Evolutionary conservation across 1,139 yeast species (phyloP).

Genomic region (Tardiomyces depauwii): DNA sequence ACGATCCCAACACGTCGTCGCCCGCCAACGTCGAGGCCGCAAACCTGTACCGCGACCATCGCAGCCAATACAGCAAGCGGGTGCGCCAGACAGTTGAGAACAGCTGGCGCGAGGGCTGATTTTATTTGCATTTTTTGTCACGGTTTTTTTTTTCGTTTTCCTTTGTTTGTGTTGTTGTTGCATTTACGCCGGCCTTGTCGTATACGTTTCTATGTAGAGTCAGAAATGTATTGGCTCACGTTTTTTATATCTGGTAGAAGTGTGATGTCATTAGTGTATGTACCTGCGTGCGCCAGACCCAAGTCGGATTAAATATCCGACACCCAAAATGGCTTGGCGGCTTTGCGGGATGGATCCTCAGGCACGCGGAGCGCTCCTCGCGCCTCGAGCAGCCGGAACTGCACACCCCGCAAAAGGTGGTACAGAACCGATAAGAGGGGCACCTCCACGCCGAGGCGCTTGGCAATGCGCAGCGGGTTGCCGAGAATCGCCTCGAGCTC

Average conservation of each 20-base stretch:
- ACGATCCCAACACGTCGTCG: conserved; percentile 92
- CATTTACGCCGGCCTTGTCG: too few species aligned
- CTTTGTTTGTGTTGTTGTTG: too few species aligned
- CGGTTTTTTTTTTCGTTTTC: too few species aligned
- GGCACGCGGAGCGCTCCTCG: conserved; percentile 38
- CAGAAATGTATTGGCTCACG: too few species aligned
- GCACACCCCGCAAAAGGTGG: conserved; percentile 45
- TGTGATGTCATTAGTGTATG: too few species aligned
- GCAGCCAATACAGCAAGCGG: conserved; percentile 81
- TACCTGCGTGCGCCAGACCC: too few species aligned
- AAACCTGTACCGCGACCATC: conserved; percentile 85
- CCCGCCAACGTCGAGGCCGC: conserved; percentile 99
- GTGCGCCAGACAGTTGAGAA: conserved; percentile 87
- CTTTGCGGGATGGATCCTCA: conserved; percentile 7
- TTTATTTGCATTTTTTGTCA: not conserved
- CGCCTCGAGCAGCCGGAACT: conserved; percentile 46
- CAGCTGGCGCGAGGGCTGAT: conserved; percentile 23
- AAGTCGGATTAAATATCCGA: not conserved
- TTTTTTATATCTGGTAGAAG: too few species aligned
- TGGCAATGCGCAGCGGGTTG: conserved; percentile 54
- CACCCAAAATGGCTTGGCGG: not conserved
- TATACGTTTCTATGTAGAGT: too few species aligned
- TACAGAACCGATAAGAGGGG: conserved; percentile 52
- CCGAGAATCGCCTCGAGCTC: conserved; percentile 67
- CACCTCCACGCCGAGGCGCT: conserved; percentile 39